Conservation (phyloP, 441 rosid genomes). For the Arabidopsis hybrid region DNA sequence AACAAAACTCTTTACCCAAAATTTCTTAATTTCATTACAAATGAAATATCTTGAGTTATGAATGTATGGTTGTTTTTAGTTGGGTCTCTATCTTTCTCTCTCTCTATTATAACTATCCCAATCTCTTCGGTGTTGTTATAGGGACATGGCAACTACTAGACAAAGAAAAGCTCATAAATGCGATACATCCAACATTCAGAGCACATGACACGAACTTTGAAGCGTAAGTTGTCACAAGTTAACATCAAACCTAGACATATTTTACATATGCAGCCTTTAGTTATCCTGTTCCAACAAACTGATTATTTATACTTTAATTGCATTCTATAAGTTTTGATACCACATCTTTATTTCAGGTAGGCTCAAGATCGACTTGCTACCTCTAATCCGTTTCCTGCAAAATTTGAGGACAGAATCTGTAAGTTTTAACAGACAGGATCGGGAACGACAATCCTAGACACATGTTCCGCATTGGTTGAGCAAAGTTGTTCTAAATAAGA, state of each 20-base stretch:
- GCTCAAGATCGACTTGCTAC: slow-evolving; percentile 63
- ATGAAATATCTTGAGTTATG: not conserved
- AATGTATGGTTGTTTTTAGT: slow-evolving; percentile 23
- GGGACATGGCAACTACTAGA: slow-evolving; percentile 31
- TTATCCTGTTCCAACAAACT: slow-evolving; percentile 26
- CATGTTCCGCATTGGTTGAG: not conserved
- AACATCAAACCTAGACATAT: slow-evolving; percentile 35
- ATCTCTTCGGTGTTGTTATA: slow-evolving; percentile 28
- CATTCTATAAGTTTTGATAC: slow-evolving; percentile 2
- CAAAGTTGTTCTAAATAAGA: not conserved
- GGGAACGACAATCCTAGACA: not conserved
- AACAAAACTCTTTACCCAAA: not conserved
- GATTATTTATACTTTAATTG: not conserved
- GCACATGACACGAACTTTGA: slow-evolving; percentile 36
- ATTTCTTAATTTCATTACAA: not conserved
- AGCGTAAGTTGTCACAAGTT: slow-evolving; percentile 29
- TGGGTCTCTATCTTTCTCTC: slow-evolving; percentile 9
- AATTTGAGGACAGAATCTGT: slow-evolving; percentile 8
- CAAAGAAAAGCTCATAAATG: slow-evolving; percentile 30
- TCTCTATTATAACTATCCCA: not conserved
- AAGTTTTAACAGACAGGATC: slow-evolving; percentile 2
- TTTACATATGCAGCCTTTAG: slow-evolving; percentile 31
- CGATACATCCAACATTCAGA: slow-evolving; percentile 26
- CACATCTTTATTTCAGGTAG: slow-evolving; percentile 22
- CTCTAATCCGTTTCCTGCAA: slow-evolving; percentile 91